Evolutionary conservation across 2,329 filamentous ascomycete genomes (phyloP).

Genomic region (Colletotrichum higginsianum): DNA sequence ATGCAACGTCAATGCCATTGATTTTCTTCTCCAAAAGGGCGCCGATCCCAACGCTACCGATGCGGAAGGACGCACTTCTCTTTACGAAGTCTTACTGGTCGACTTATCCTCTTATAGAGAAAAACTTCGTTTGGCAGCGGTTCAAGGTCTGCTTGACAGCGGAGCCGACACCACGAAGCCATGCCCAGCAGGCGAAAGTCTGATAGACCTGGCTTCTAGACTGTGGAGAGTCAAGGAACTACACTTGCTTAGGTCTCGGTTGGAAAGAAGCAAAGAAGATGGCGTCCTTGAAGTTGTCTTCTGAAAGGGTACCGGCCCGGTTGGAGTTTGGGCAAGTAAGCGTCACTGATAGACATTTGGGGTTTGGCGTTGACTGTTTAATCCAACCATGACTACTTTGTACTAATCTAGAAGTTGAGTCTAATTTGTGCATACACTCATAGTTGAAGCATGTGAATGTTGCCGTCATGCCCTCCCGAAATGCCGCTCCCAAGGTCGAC

Average conservation of each 20-base stretch:
- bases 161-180: not conserved
- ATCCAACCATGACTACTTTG: too few relatives aligned
- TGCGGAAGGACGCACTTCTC: fast-evolving
- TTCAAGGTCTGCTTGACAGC: not conserved
- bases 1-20: fast-evolving
- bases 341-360: too few relatives aligned
- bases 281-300: not conserved
- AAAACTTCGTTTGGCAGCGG: fast-evolving
- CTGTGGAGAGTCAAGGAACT: too few relatives aligned
- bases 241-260: too few relatives aligned
- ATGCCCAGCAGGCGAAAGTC: not conserved
- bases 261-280: too few relatives aligned
- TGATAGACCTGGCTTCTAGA: not conserved
- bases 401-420: too few relatives aligned
- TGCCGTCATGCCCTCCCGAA: not conserved
- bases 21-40: not conserved
- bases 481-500: not conserved
- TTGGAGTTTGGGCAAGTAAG: too few relatives aligned
- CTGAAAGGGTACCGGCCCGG: too few relatives aligned
- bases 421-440: too few relatives aligned
- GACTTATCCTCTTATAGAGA: fast-evolving
- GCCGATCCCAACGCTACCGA: not conserved
- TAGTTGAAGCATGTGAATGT: too few relatives aligned
- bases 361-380: too few relatives aligned
- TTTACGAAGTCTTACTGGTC: not conserved